phyloP scores from a whole-genome alignment of 2,329 filamentous ascomycete genomes.

The Fusarium sp. region DNA sequence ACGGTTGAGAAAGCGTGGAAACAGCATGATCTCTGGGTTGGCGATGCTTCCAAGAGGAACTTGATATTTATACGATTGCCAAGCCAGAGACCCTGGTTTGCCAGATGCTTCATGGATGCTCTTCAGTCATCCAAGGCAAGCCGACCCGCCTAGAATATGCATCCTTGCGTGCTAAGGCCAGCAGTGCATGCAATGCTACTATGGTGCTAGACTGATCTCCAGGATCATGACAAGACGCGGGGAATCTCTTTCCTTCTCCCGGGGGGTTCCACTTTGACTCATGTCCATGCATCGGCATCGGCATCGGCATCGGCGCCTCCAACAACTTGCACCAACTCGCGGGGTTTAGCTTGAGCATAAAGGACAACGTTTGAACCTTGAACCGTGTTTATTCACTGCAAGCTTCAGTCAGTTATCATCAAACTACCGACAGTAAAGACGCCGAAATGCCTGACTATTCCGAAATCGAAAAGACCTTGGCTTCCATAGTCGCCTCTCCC shows the following conservation, averaged over 20 bases:
- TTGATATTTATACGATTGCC: neutral
- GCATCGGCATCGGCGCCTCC: neutral
- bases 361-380: neutral
- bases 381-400: neutral
- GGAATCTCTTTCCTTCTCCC: neutral
- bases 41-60: neutral
- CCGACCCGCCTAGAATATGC: neutral
- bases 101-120: neutral
- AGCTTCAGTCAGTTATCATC: neutral
- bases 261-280: neutral
- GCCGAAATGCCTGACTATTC: constrained; percentile 27
- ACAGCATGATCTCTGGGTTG: neutral
- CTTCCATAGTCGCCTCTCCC: constrained; percentile 43
- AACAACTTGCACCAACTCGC: neutral
- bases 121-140: neutral
- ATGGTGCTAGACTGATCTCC: neutral
- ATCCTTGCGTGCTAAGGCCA: neutral
- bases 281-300: neutral
- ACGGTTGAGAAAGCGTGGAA: constrained; percentile 18
- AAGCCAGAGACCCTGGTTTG: constrained; percentile 6
- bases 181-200: neutral
- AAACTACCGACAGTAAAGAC: neutral
- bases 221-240: neutral
- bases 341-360: neutral
- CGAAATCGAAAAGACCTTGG: constrained; percentile 43